These are phyloP conservation scores for Dipteronia sinensis DNA, from an alignment of 345 rosid genomes.

Conservation along the genomic window DNA sequence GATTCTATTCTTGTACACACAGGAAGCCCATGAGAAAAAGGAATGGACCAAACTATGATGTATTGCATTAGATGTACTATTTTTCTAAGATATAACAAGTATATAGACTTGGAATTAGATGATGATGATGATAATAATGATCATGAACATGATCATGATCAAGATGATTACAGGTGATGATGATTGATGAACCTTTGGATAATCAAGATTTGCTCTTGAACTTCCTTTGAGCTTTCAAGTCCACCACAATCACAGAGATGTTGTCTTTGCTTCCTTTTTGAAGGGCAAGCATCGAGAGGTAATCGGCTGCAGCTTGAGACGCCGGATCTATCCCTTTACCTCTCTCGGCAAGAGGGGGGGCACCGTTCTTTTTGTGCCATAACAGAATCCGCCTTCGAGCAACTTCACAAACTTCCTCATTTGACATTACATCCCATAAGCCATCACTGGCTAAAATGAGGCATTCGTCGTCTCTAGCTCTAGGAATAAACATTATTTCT, in stretches of 20 bases:
- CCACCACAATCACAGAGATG: conserved; percentile 80
- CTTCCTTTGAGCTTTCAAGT: conserved; percentile 89
- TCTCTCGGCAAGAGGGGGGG: conserved; percentile 49
- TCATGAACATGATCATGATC: background rate
- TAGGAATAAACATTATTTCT: conserved; percentile 60
- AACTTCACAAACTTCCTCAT: conserved; percentile 71
- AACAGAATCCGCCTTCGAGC: conserved; percentile 67
- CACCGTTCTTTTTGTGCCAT: conserved; percentile 80
- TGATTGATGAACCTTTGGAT: conserved; percentile 4
- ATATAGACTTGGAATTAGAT: conserved; percentile 22
- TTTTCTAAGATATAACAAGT: conserved; percentile 32
- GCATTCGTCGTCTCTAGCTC: conserved; percentile 72
- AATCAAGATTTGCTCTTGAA: conserved; percentile 61
- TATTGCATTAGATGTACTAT: conserved; percentile 39
- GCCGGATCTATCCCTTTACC: conserved; percentile 74
- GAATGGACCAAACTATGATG: conserved; percentile 73
- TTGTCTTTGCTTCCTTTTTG: conserved; percentile 90
- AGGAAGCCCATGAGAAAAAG: conserved; percentile 74
- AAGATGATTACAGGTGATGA: background rate
- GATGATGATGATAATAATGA: too few relatives aligned
- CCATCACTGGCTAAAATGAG: conserved; percentile 76
- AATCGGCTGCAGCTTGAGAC: conserved; percentile 80
- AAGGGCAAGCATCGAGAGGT: conserved; percentile 67
- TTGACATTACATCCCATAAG: conserved; percentile 74
- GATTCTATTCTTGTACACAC: conserved; percentile 48